phyloP scores from a whole-genome alignment of 108 stramenopile genomes.

The Nannochloropsis oceanica region DNA sequence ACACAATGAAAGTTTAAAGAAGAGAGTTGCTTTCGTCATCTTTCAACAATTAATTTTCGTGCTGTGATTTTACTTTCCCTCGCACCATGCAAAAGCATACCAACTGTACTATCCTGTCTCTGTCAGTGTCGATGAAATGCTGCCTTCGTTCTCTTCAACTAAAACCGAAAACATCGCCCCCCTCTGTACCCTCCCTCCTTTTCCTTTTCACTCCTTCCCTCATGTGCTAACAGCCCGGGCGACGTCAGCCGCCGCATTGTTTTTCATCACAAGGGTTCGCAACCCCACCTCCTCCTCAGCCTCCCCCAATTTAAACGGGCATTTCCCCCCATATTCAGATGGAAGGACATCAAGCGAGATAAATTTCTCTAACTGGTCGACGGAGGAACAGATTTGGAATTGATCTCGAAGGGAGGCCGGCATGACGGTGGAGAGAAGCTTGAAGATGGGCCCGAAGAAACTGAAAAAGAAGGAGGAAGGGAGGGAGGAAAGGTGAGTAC shows the following conservation, averaged over 20 bases:
- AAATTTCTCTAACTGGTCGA: background rate
- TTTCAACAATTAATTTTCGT: no score
- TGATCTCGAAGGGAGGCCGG: background rate
- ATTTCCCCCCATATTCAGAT: background rate
- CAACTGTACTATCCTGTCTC: no score
- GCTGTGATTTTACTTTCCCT: no score
- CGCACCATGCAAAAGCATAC: no score
- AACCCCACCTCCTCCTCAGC: background rate
- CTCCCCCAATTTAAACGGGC: background rate
- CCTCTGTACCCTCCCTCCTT: no score
- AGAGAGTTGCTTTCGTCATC: no score
- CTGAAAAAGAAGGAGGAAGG: background rate
- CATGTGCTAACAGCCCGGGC: no score
- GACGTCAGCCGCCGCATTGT: background rate
- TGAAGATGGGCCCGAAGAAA: background rate
- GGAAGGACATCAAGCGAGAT: background rate
- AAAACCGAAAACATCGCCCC: no score
- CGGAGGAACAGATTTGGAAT: background rate
- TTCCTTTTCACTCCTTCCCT: no score
- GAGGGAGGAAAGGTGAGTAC: background rate
- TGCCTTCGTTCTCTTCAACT: no score
- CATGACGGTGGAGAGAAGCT: background rate
- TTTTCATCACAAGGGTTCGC: background rate
- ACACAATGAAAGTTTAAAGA: no score
- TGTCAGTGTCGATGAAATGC: no score